Evolutionary conservation across 2,329 filamentous ascomycete genomes (phyloP).

Genomic region (Fusarium sp.): DNA sequence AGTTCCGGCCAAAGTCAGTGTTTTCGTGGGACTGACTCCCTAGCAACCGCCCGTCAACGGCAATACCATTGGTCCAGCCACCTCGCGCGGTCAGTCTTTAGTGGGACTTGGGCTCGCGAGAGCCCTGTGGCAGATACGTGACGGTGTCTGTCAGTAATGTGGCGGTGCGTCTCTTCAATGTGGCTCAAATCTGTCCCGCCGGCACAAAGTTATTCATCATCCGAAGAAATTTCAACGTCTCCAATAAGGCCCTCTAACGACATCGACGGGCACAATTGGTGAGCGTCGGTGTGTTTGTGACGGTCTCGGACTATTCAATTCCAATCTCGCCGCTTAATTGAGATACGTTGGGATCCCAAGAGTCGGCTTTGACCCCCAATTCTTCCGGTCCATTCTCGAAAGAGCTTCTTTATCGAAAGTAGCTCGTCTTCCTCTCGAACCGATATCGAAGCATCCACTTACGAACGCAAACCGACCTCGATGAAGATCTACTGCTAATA

Average conservation of each 20-base stretch:
- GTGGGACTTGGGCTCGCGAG: conserved; percentile 2
- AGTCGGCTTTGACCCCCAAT: conserved; percentile 21
- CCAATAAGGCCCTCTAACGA: conserved; percentile 25
- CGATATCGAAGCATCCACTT: conserved; percentile 28
- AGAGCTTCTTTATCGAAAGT: conserved; percentile 23
- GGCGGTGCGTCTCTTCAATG: conserved; percentile 31
- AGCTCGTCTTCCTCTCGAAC: conserved; percentile 27
- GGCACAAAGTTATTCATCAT: conserved; percentile 45
- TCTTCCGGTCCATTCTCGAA: conserved; percentile 3
- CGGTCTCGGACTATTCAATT: conserved; percentile 24
- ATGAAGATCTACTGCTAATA: conserved; percentile 31
- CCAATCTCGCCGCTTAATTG: conserved; percentile 4
- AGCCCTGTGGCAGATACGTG: conserved; percentile 38
- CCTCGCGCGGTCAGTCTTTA: conserved; percentile 30
- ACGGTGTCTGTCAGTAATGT: conserved; percentile 19
- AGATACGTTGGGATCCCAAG: conserved; percentile 20
- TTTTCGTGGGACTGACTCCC: conserved; percentile 21
- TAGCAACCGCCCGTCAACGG: conserved; percentile 67
- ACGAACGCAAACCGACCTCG: conserved; percentile 10
- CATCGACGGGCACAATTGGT: conserved; percentile 30
- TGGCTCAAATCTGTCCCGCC: conserved; percentile 17
- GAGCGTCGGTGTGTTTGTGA: conserved; percentile 34
- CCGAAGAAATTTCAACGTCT: conserved; percentile 47
- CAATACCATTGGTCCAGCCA: conserved; percentile 56
- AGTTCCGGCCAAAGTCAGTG: conserved; percentile 17